Conservation (phyloP, 2,329 filamentous ascomycete species). For the Fusarium caatingaense region DNA sequence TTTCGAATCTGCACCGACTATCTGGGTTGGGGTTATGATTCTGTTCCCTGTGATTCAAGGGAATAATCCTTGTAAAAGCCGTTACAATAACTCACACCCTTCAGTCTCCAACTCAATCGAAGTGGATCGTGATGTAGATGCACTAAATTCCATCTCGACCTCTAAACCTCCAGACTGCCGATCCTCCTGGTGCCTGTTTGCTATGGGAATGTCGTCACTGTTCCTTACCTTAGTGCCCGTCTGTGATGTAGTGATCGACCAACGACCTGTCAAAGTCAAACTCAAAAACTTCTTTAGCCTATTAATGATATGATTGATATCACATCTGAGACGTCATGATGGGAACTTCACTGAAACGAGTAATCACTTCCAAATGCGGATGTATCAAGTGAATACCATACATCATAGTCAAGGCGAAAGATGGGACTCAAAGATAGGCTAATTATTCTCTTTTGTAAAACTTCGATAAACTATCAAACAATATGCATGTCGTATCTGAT, state of each 20-base stretch:
- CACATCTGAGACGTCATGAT: conserved; percentile 5
- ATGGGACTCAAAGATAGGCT: not conserved
- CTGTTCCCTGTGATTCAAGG: conserved; percentile 2
- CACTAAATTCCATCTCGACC: conserved; percentile 7
- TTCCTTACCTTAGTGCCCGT: conserved; percentile 14
- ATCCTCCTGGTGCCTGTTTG: conserved; percentile 25
- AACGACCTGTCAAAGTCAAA: conserved; percentile 12
- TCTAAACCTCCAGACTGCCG: conserved; percentile 10
- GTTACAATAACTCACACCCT: conserved; percentile 9
- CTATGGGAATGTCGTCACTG: conserved; percentile 26
- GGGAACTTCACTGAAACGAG: not conserved
- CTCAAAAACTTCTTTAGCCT: not conserved
- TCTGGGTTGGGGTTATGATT: conserved; percentile 14
- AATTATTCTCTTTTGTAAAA: conserved; percentile 12
- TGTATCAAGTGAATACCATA: not conserved
- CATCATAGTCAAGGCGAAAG: not conserved
- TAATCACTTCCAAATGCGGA: not conserved
- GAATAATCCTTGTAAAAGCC: not conserved
- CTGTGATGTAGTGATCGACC: conserved; percentile 22
- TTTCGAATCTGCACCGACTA: conserved; percentile 1
- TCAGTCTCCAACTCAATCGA: not conserved
- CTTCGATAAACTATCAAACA: conserved; percentile 21
- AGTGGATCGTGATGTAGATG: conserved; percentile 24
- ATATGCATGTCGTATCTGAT: conserved; percentile 25
- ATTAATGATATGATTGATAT: not conserved